Base-by-base conservation (phyloP, 306 rosid species). In the Acacia melanoxylon region DNA sequence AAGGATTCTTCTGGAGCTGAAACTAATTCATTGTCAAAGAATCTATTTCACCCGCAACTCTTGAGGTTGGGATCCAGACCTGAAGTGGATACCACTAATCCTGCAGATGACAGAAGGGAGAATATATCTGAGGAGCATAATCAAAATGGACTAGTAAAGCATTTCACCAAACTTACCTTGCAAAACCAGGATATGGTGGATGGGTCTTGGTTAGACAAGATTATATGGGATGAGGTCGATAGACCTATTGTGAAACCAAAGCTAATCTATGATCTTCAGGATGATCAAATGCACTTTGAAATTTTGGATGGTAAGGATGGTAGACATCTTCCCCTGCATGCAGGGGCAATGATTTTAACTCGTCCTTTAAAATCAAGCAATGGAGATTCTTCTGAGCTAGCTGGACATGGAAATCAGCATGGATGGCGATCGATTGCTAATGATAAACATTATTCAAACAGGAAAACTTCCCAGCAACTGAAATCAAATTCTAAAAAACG, bases 271-370 rank as follows among this genome's bases (percentile, higher is more conserved):
- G 99, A 95, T 92, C 98, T 95, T 79, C 92, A 92, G 84, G 99
- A 95, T 87, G 94, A 93, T 86, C 95, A 93, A 69, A 95, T 95
- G 99, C 95, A 93, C 86, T 95, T 93, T 79, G 98, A 95, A 89
- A 87, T 95, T 80, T 84, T 87, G 84, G 98, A 95, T 83, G 76
- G 82, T 86, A 87, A 86, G 76, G 93, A 93, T 63, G 79, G 84
- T 69, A 87, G 86, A 41, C 88, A 91, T 87, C 89, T 95, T 68
- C 84, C 80, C 84, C 90, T 91, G 81, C 99, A 92, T 89, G 94
- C 99, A 1, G 95, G 99, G 80, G 98, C 99, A 74, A 92, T 93
- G 97, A 87, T 93, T 73, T 84, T 93, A 71, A 84, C 88, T 41
- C 91, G 80, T 61, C 72, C 98, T 63, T 65, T 86, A 62, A 88